A percentile compares a stretch with the other conserved stretches of the same genome.
Conservation (phyloP, 768 basidiomycete species). For the Daedaleopsis sinensis region DNA sequence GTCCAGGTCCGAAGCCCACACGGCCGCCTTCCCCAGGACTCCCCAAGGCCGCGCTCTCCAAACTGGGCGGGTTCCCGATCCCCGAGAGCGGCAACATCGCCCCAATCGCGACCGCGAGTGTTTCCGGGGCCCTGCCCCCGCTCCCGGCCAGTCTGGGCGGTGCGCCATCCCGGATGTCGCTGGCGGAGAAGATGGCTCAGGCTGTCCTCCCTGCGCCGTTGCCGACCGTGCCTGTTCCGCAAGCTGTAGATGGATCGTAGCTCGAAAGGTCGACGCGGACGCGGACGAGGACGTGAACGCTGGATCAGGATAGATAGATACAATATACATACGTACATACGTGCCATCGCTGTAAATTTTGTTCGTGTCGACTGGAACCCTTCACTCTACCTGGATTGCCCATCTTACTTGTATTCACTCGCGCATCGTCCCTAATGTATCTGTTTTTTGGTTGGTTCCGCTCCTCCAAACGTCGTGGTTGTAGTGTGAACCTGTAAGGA, state of each 20-base stretch:
- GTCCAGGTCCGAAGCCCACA: constrained; percentile 20
- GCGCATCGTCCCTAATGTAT: too few relatives aligned
- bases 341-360: too few relatives aligned
- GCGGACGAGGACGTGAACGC: too few relatives aligned
- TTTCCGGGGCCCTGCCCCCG: constrained; percentile 9
- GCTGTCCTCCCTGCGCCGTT: not conserved
- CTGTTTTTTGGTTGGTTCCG: too few relatives aligned
- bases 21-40: constrained; percentile 18
- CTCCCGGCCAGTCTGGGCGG: not conserved
- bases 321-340: too few relatives aligned
- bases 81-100: constrained; percentile 18
- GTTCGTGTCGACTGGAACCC: too few relatives aligned
- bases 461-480: too few relatives aligned
- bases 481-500: too few relatives aligned
- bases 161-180: constrained; percentile 7
- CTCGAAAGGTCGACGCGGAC: too few relatives aligned
- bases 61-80: constrained; percentile 12
- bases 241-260: constrained; percentile 24
- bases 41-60: constrained; percentile 13
- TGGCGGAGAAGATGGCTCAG: constrained; percentile 7
- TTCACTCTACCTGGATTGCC: too few relatives aligned
- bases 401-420: too few relatives aligned
- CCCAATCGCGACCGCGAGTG: not conserved
- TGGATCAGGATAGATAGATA: too few relatives aligned
- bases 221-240: constrained; percentile 16